phyloP scores from a whole-genome alignment of 306 rosid genomes.

The Lablab purpureus region DNA sequence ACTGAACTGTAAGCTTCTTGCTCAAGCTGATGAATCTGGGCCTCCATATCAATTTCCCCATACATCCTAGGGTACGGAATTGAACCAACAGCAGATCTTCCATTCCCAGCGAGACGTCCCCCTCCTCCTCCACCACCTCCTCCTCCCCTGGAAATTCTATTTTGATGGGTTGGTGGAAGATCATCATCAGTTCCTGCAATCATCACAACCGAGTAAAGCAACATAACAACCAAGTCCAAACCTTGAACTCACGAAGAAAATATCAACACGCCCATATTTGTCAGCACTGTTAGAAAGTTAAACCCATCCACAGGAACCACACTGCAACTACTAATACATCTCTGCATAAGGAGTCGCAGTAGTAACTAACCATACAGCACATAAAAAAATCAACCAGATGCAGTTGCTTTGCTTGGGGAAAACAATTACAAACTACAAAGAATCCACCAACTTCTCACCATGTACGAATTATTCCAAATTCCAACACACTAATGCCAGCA shows the following conservation, averaged over 20 bases:
- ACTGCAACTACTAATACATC: not conserved
- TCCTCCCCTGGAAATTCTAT: slow-evolving; percentile 87
- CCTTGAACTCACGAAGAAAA: slow-evolving; percentile 20
- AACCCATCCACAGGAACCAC: slow-evolving; percentile 4
- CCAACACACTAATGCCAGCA: slow-evolving; percentile 29
- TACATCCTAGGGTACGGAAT: slow-evolving; percentile 84
- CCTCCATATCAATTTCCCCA: slow-evolving; percentile 88
- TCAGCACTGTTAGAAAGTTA: not conserved
- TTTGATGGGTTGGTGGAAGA: slow-evolving; percentile 86
- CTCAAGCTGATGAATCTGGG: slow-evolving; percentile 96
- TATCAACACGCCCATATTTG: slow-evolving; percentile 17
- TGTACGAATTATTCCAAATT: not conserved
- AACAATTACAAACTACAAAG: not conserved
- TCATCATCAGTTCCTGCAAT: slow-evolving; percentile 88
- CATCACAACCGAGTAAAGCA: slow-evolving; percentile 21
- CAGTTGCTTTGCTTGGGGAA: not conserved
- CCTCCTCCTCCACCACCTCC: slow-evolving; percentile 96
- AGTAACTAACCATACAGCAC: slow-evolving; percentile 3
- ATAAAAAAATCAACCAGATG: slow-evolving; percentile 14
- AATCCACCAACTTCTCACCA: slow-evolving; percentile 23
- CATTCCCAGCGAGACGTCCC: slow-evolving; percentile 85
- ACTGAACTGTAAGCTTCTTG: slow-evolving; percentile 98
- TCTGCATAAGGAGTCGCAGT: not conserved
- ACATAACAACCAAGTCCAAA: slow-evolving; percentile 30
- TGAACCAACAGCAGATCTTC: slow-evolving; percentile 83